These are phyloP conservation scores for Fomitopsis serialis DNA, from an alignment of 768 basidiomycete genomes.

Conservation along the genomic window DNA sequence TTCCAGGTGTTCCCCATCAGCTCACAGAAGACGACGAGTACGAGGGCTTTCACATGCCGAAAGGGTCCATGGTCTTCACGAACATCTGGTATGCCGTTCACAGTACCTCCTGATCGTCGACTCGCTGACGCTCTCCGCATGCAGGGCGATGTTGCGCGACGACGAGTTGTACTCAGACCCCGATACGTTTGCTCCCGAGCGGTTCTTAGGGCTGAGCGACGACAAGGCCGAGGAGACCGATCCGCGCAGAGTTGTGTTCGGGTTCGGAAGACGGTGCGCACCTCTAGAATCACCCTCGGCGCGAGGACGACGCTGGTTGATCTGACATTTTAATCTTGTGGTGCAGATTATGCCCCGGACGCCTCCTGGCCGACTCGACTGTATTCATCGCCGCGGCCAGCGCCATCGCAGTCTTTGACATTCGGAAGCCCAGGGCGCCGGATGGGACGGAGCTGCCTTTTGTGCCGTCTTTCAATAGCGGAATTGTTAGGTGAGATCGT, in stretches of 20 bases:
- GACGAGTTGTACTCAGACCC: conserved; percentile 35
- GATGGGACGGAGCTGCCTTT: conserved; percentile 31
- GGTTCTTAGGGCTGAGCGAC: conserved; percentile 36
- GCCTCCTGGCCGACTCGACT: conserved; percentile 42
- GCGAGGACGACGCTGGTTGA: no score
- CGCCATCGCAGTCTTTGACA: conserved; percentile 40
- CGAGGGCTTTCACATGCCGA: conserved; percentile 5
- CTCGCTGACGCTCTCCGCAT: no score
- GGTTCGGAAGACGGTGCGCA: conserved; percentile 42
- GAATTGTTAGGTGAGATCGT: no score
- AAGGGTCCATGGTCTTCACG: conserved; percentile 5
- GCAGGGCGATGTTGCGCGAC: conserved; percentile 25
- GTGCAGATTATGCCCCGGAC: conserved; percentile 46
- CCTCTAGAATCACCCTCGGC: no score
- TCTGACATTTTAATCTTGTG: conserved; percentile 7
- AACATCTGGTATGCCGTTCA: conserved; percentile 7
- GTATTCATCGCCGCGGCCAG: conserved; percentile 40
- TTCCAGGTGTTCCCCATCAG: background rate
- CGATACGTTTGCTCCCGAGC: conserved; percentile 43
- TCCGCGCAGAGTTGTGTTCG: conserved; percentile 48
- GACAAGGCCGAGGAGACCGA: conserved; percentile 27
- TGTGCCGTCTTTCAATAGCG: conserved; percentile 1
- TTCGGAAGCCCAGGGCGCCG: conserved; percentile 29
- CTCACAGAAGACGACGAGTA: conserved; percentile 9
- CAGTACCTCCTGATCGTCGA: no score